Evolutionary conservation across 805 yeast species (phyloP).

Genomic region (Groenewaldozyma tartarivorans): DNA sequence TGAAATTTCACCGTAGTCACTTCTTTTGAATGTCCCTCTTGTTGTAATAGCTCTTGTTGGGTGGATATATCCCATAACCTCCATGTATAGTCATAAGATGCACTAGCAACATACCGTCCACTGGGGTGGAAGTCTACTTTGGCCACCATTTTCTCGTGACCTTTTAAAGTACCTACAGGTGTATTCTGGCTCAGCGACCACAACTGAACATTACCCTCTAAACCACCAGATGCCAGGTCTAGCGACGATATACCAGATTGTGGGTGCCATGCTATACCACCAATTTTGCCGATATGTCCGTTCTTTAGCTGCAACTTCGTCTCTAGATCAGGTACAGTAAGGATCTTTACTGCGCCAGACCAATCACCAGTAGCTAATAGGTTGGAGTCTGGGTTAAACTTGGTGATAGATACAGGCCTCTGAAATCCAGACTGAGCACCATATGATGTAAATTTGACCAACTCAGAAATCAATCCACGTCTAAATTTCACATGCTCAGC

Average conservation of each 20-base stretch:
- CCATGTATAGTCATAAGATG: slow-evolving; percentile 85
- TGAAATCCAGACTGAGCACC: slow-evolving; percentile 67
- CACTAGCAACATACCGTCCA: slow-evolving; percentile 47
- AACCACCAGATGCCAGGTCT: slow-evolving; percentile 36
- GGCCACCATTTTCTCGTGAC: slow-evolving; percentile 51
- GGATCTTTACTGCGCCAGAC: slow-evolving; percentile 59
- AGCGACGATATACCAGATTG: slow-evolving; percentile 16
- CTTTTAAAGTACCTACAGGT: slow-evolving; percentile 25
- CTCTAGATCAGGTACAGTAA: slow-evolving; percentile 34
- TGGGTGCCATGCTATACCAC: slow-evolving; percentile 61
- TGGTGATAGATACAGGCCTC: slow-evolving; percentile 57
- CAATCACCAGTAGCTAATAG: slow-evolving; percentile 66
- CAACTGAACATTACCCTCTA: slow-evolving; percentile 33
- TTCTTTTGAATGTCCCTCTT: slow-evolving; percentile 81
- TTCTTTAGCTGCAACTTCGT: slow-evolving; percentile 20
- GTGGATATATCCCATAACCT: slow-evolving; percentile 67
- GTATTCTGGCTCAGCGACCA: slow-evolving; percentile 23
- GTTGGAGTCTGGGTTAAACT: slow-evolving; percentile 33
- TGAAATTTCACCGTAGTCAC: slow-evolving; percentile 56
- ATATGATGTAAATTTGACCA: slow-evolving; percentile 33
- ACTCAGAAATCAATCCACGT: slow-evolving; percentile 30
- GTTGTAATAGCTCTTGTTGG: slow-evolving; percentile 45
- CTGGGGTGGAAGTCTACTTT: slow-evolving; percentile 57
- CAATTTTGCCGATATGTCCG: slow-evolving; percentile 58
- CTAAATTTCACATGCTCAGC: slow-evolving; percentile 38